Conservation (phyloP, 805 yeast species). For the Debaryomyces maramus region DNA sequence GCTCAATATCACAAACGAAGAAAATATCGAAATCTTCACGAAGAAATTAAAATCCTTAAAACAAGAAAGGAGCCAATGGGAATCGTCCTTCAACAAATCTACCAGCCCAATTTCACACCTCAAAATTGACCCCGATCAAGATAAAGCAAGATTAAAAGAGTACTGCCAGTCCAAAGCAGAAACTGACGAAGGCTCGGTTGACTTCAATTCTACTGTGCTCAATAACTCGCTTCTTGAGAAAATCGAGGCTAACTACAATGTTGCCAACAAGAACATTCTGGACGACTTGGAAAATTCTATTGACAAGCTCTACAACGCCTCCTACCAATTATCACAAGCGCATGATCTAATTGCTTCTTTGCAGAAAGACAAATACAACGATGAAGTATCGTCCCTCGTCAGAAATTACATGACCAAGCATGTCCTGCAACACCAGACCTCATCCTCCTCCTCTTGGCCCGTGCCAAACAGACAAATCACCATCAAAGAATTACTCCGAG, state of each 20-base stretch:
- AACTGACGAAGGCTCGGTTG: conserved; percentile 5
- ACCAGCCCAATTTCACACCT: conserved; percentile 17
- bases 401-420: conserved; percentile 21
- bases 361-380: conserved; percentile 17
- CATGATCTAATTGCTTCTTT: conserved; percentile 21
- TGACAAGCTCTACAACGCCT: conserved; percentile 38
- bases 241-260: conserved; percentile 10
- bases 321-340: conserved; percentile 28
- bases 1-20: conserved; percentile 53
- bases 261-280: conserved; percentile 15
- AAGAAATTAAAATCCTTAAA: conserved; percentile 44
- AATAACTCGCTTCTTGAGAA: conserved; percentile 14
- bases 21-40: conserved; percentile 48
- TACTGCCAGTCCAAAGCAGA: conserved; percentile 16
- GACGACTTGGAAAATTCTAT: conserved; percentile 26
- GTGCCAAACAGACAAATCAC: conserved; percentile 15
- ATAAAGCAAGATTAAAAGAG: conserved; percentile 19
- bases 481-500: conserved; percentile 21
- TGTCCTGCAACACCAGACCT: background rate
- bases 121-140: conserved; percentile 8
- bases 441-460: conserved; percentile 17
- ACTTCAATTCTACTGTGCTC: conserved; percentile 14
- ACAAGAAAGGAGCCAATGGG: conserved; percentile 52
- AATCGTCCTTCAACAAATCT: conserved; percentile 22
- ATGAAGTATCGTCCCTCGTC: conserved; percentile 20